A percentile compares a stretch with the other conserved stretches of the same genome.
Conservation (phyloP, 495 filamentous ascomycete genomes). For the Neurospora terricola region DNA sequence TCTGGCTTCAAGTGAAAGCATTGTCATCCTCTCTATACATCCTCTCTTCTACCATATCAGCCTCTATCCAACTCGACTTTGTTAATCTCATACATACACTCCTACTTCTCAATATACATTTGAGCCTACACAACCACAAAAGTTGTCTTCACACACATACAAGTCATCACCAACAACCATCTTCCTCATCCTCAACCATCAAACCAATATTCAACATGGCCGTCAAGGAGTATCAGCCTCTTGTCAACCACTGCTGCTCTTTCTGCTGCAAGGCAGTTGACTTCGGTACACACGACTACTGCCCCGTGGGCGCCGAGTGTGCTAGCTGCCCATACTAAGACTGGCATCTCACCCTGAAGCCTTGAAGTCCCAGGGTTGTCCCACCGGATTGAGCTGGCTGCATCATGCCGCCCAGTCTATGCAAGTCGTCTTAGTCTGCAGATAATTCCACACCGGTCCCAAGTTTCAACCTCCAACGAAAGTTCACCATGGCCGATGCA, state of each 20-base stretch:
- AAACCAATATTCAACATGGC: constrained; percentile 25
- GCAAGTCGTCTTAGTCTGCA: background rate
- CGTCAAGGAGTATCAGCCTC: constrained; percentile 33
- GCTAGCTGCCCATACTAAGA: constrained; percentile 35
- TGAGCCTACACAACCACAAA: background rate
- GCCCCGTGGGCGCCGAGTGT: constrained; percentile 32
- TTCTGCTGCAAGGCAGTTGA: constrained; percentile 44
- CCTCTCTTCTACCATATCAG: background rate
- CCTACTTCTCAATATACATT: background rate
- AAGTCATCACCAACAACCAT: background rate
- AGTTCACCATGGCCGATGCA: background rate
- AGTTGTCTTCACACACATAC: background rate
- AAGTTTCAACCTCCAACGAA: background rate
- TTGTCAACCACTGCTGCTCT: constrained; percentile 42
- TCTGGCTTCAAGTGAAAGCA: constrained; percentile 4
- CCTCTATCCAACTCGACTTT: background rate
- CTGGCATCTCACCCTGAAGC: background rate
- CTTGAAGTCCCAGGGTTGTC: background rate
- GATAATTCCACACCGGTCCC: background rate
- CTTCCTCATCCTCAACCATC: background rate
- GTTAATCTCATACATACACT: background rate
- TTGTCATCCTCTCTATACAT: constrained; percentile 4
- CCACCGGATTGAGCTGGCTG: constrained; percentile 19
- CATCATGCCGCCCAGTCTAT: constrained; percentile 5
- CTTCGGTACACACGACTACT: constrained; percentile 44